These are phyloP conservation scores for Neonectria sp. DNA, from an alignment of 2,329 filamentous ascomycete species.

Conservation along the genomic window DNA sequence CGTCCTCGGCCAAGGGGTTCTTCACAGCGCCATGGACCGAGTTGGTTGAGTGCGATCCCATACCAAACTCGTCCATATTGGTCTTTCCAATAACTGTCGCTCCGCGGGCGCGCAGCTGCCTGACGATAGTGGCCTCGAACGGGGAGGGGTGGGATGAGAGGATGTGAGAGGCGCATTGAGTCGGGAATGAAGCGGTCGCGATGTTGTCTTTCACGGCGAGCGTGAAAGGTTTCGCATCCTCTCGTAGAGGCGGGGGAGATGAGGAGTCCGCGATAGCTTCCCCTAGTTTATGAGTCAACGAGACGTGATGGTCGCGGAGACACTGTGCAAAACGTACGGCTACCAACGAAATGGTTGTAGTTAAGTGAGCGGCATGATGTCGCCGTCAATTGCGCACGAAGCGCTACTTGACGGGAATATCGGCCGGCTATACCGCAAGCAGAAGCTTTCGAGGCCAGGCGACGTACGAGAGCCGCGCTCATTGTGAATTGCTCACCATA, in stretches of 20 bases:
- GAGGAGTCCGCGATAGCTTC: conserved; percentile 20
- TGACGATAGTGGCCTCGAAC: conserved; percentile 86
- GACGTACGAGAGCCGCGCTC: conserved; percentile 51
- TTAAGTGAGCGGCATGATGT: conserved; percentile 48
- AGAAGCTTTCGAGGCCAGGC: conserved; percentile 31
- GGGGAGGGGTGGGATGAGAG: conserved; percentile 81
- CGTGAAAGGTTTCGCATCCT: conserved; percentile 53
- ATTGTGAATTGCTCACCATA: conserved; percentile 49
- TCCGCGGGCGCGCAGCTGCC: conserved; percentile 74
- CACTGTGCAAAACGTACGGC: conserved; percentile 43
- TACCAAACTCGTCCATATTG: conserved; percentile 96
- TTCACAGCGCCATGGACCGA: conserved; percentile 78
- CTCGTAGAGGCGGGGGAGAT: conserved; percentile 33
- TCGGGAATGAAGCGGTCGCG: conserved; percentile 74
- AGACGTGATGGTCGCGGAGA: conserved; percentile 6
- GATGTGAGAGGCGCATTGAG: conserved; percentile 87
- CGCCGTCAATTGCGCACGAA: conserved; percentile 22
- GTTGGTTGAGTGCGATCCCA: conserved; percentile 87
- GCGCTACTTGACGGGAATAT: conserved; percentile 6
- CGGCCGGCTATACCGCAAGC: neutral
- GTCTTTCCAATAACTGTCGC: conserved; percentile 82
- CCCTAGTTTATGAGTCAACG: conserved; percentile 26
- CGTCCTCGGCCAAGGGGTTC: conserved; percentile 59
- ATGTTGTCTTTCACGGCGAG: conserved; percentile 86
- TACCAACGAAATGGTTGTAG: conserved; percentile 56